Evolutionary conservation across 1,284 basidiomycete genomes (phyloP).

Genomic region (Apiotrichum laibachii): DNA sequence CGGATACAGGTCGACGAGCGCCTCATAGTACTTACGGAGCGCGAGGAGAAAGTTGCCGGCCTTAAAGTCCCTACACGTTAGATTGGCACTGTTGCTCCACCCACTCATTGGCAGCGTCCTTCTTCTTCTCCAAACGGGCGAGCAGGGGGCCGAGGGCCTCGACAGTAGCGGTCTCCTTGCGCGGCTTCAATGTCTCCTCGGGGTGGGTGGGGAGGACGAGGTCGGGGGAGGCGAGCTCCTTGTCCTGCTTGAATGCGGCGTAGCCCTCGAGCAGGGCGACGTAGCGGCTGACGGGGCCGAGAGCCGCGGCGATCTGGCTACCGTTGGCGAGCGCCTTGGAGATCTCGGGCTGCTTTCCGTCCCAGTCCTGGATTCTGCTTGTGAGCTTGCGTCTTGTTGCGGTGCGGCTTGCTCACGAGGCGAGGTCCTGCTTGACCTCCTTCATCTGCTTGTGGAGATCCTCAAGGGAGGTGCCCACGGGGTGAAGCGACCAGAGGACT

Average conservation of each 20-base stretch:
- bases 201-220: background rate
- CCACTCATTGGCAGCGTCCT: background rate
- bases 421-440: background rate
- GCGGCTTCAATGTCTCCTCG: background rate
- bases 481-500: background rate
- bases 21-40: conserved; percentile 2
- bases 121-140: background rate
- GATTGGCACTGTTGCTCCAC: background rate
- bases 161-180: background rate
- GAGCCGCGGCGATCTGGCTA: background rate
- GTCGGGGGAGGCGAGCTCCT: background rate
- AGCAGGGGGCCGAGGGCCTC: background rate
- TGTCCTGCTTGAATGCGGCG: background rate
- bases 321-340: background rate
- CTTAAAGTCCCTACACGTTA: background rate
- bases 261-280: background rate
- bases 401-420: background rate
- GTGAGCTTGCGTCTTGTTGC: background rate
- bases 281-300: background rate
- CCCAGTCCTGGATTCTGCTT: background rate
- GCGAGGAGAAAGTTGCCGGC: background rate
- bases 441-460: background rate
- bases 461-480: background rate
- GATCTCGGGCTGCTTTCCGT: conserved; percentile 1
- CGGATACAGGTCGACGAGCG: background rate